Base-by-base conservation (phyloP, 108 stramenopile genomes). In the Skeletonema menzelii region DNA sequence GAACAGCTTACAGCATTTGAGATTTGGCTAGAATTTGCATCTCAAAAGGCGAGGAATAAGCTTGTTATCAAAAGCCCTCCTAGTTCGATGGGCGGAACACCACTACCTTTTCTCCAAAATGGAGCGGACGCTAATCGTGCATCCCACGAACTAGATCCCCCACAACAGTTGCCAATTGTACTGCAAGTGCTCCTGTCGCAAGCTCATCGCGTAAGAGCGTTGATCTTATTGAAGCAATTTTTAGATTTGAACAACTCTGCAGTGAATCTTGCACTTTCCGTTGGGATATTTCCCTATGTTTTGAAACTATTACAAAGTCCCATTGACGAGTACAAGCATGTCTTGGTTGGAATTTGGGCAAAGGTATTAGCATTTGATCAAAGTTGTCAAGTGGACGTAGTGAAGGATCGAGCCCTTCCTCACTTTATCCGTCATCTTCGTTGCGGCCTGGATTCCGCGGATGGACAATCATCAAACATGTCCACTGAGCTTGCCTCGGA, bases 251-350 rank as follows among this genome's bases (percentile, higher is more conserved):
- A 98, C 0, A 87, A 91, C 14, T 97, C 96, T 84, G 98, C 99
- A 11, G 97, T 98, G 27, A 92, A 97, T 72, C 69, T 97, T 34
- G 90, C 97, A 5, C 67, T 99, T 15, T 90, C 86, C 56, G 88
- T 99, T 8, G 99, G 99, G 1, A 97, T 99, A 34, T 97, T 97
- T 59, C 99, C 98, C 4, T 99, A 99, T 63, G 97, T 99, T 3
- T 75, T 96, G 72, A 98, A 98, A 73, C 85, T 99, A 53, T 74
- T 98, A 4, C 90, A 96, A 76, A 88, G 87, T 62, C 91, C 97
- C 10, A 84, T 87, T 17, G 80, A 85, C 31, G 97, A 98, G 60
- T 93, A 97, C 59, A 95, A 94, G 40, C 95, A 89, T 56, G 83
- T 96, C 2, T 72, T 99, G 32, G 87, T 98, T 11, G 89, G 87